Evolutionary conservation across 1,284 basidiomycete genomes (phyloP).

Genomic region (Cutaneotrichosporon sp.): DNA sequence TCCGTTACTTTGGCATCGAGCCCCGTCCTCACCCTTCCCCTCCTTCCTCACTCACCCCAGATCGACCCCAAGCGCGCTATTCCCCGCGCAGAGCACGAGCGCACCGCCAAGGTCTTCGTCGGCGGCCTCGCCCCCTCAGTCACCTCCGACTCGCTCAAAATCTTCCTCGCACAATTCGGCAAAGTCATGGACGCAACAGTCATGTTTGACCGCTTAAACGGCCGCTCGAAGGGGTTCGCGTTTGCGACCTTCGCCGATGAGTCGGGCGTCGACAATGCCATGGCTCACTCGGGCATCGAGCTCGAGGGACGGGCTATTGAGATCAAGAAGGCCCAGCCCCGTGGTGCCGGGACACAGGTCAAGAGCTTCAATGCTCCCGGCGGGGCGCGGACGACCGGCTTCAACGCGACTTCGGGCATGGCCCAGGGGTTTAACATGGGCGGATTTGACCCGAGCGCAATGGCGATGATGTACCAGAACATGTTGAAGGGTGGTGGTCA

Average conservation of each 20-base stretch:
- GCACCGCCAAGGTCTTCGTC: conserved; percentile 89
- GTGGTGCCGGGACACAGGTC: conserved; percentile 49
- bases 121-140: conserved; percentile 87
- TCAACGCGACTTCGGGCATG: conserved; percentile 17
- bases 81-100: conserved; percentile 86
- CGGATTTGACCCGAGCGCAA: conserved; percentile 52
- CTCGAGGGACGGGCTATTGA: conserved; percentile 97
- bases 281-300: conserved; percentile 76
- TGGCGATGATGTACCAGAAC: conserved; percentile 55
- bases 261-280: conserved; percentile 74
- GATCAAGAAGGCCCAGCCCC: conserved; percentile 86
- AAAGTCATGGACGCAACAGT: conserved; percentile 94
- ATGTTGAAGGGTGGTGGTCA: conserved; percentile 48
- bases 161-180: conserved; percentile 83
- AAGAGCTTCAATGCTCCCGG: conserved; percentile 40
- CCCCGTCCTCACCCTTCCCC: background rate
- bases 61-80: conserved; percentile 99
- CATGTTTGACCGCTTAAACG: conserved; percentile 97
- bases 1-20: background rate
- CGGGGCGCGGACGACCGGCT: conserved; percentile 19
- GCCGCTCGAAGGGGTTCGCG: conserved; percentile 93
- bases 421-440: conserved; percentile 30
- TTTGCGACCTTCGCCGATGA: conserved; percentile 91
- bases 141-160: conserved; percentile 86
- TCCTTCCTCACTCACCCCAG: conserved; percentile 52